A percentile compares a stretch with the other conserved stretches of the same genome.
phyloP scores from a whole-genome alignment of 2,329 filamentous ascomycete species.

The Chrysoporthe puriensis region DNA sequence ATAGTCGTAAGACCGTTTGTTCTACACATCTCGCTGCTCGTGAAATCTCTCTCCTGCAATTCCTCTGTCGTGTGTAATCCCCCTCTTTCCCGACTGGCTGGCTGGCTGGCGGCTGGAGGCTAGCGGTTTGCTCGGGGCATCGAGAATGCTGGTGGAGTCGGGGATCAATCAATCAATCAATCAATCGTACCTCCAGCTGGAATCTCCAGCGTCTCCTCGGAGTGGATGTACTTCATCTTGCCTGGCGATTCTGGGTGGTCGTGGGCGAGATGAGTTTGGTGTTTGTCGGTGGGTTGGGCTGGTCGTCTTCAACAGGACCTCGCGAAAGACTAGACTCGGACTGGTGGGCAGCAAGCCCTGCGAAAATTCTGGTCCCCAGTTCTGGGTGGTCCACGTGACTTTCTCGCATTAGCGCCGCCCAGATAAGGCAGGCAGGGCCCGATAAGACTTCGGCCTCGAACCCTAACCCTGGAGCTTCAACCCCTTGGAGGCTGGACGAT shows the following conservation, averaged over 20 bases:
- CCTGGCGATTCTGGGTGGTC: slow-evolving; percentile 49
- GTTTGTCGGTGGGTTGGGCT: slow-evolving; percentile 21
- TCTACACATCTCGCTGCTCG: background rate
- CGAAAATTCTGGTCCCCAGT: slow-evolving; percentile 14
- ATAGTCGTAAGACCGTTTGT: background rate
- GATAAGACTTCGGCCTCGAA: background rate
- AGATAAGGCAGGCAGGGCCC: background rate
- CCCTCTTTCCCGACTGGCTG: slow-evolving; percentile 27
- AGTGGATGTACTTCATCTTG: slow-evolving; percentile 99
- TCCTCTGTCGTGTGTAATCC: background rate
- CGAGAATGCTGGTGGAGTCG: slow-evolving; percentile 3
- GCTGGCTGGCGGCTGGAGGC: slow-evolving; percentile 12
- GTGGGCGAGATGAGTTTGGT: slow-evolving; percentile 44
- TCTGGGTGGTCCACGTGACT: slow-evolving; percentile 15
- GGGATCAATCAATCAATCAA: slow-evolving; percentile 18
- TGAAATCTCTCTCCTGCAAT: background rate
- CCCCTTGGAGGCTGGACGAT: no score
- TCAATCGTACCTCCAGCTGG: slow-evolving; percentile 86
- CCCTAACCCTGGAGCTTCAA: background rate
- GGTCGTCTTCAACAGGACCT: slow-evolving; percentile 7
- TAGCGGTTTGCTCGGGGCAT: slow-evolving; percentile 8
- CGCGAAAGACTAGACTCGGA: slow-evolving; percentile 10
- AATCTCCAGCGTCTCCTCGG: slow-evolving; percentile 91
- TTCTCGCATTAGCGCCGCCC: background rate
- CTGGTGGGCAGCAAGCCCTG: slow-evolving; percentile 17